Evolutionary conservation across 176 grass and related monocot species (phyloP), one percentile per base, ranked within the genome.

Genomic region (Stipa capillata): DNA sequence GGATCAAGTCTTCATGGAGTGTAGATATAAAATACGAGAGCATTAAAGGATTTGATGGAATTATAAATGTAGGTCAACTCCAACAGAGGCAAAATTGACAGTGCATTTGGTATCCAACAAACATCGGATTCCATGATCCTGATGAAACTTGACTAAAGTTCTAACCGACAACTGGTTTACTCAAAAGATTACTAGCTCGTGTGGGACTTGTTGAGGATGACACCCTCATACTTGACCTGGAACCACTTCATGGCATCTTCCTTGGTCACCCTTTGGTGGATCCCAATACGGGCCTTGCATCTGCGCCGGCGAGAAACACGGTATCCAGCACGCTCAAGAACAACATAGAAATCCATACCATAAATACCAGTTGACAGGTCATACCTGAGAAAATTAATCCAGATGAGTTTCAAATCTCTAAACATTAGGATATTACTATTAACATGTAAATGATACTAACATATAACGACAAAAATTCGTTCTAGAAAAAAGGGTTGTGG

Each of bases 241-340:
- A 91, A 91, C 89, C 89, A 91, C 89, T 91, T 91, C 85, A 88
- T 91, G 33, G 85, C 85, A 8, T 91, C 89, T 50, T 91, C 89
- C 82, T 91, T 88, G 50, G 89, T 91, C 20, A 91, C 81, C 65
- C 82, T 73, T 43, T 91, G 89, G 72, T 91, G 89, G 56, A 91
- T 91, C 7, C 89, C 89, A 6, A 87, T 73, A 1, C 85, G 65
- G 4, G 89, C 64, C 77, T 91, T 91, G 85, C 89, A 91, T 23
- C 89, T 60, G 50, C 89, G 89, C 37, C 85, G 41, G 18, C 89
- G 85, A 32, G 85, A 82, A 34, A 91, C 89, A 27, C 89, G 85
- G 49, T 91, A 91, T 9, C 89, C 89, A 50, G 89, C 81, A 15
- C 85, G 64, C 61, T 88, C 89, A 45, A 91, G 82, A 73, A 91